Percentiles rank a stretch among this genome's conserved stretches.
Conservation (phyloP, 2,329 filamentous ascomycete genomes). For the Fusarium domesticum region DNA sequence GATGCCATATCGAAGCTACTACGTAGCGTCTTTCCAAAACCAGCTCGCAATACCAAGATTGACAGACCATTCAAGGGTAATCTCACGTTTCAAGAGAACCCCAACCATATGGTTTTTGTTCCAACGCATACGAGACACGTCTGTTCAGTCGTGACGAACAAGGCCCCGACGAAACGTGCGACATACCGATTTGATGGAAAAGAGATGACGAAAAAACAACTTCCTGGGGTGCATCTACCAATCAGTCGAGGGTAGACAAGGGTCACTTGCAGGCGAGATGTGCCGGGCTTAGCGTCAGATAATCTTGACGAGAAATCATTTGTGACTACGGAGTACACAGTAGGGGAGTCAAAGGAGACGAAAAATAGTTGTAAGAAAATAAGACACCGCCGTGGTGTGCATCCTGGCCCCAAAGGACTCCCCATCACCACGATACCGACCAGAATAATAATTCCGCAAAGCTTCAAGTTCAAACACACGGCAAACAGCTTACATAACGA, state of each 20-base stretch:
- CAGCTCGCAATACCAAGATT: too few relatives aligned
- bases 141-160: conserved; percentile 18
- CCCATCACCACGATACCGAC: too few relatives aligned
- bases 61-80: conserved; percentile 6
- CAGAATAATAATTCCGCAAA: too few relatives aligned
- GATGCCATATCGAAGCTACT: too few relatives aligned
- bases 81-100: conserved; percentile 27
- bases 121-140: conserved; percentile 14
- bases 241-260: conserved; percentile 23
- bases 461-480: conserved; percentile 14
- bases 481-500: neutral
- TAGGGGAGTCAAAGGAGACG: too few relatives aligned
- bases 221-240: conserved; percentile 27
- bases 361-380: too few relatives aligned
- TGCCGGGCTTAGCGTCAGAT: conserved; percentile 19
- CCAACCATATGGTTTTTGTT: conserved; percentile 4
- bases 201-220: conserved; percentile 24
- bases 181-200: conserved; percentile 27
- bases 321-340: too few relatives aligned
- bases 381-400: too few relatives aligned
- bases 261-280: conserved; percentile 22
- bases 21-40: too few relatives aligned
- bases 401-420: too few relatives aligned
- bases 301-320: too few relatives aligned
- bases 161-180: conserved; percentile 26